Evolutionary conservation across 1,139 yeast species (phyloP), one percentile per base, ranked within the genome.

Genomic region (Saccharomycopsis hybrid): DNA sequence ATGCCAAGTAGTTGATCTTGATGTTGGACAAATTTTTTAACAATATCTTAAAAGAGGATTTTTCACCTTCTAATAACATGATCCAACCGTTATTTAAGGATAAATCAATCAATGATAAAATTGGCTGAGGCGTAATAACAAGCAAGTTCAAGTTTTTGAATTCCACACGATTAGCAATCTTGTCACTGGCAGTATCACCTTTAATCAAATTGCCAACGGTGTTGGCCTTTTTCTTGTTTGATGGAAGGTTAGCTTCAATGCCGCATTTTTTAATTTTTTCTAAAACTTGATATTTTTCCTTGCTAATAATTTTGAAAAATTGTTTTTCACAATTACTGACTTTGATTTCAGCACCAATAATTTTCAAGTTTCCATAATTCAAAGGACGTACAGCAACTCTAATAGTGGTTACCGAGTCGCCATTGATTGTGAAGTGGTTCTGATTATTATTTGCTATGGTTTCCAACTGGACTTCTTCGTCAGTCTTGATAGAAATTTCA

Each of bases 21-120:
- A 80, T 78, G 3, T 65, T 62, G 0, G 89, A 80, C 31, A 74
- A 72, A 60, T 87, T 87, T 42, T 76, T 73, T 44, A 87, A 65
- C 1, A 68, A 64, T 2, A 86, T 65, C 0, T 73, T 66, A 52
- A 85, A 78, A 3, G 65, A 59, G 49, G 71, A 72, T 47, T 69
- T 68, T 57, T 88, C 95, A 4, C 96, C 96, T 60, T 87, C 95
- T 27, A 87, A 65, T 11, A 87, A 64, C 88, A 86, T 82, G 3
- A 83, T 60, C 80, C 87, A 82, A 2, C 81, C 80, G 58, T 81
- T 82, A 35, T 76, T 73, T 5, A 85, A 70, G 61, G 80, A 76
- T 4, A 78, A 66, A 41, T 75, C 72, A 1, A 77, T 67, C 5
- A 84, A 62, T 1, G 78, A 72, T 45, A 87, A 66, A 5, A 73